These are phyloP conservation scores for Hemisphaericaspora xylofermentans DNA, from an alignment of 1,139 yeast genomes.

Conservation along the genomic window DNA sequence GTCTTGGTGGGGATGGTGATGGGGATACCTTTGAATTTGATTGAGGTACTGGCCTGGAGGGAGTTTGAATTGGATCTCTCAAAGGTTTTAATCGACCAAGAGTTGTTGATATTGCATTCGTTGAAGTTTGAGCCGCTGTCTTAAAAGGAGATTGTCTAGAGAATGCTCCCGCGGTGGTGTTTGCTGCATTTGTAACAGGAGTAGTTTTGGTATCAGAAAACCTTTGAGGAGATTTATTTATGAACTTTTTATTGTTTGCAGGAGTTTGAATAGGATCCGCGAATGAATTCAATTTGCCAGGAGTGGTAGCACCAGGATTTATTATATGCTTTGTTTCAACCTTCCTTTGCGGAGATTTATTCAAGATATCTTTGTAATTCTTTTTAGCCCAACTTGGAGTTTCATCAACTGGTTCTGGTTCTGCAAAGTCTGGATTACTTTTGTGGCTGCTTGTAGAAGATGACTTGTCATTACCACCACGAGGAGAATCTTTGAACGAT, in stretches of 20 bases:
- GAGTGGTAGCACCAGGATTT: slow-evolving; percentile 6
- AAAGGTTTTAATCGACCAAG: slow-evolving; percentile 14
- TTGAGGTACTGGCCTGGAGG: slow-evolving; percentile 9
- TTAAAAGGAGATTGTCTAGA: too few species aligned
- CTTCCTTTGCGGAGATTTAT: slow-evolving; percentile 15
- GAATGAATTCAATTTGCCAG: slow-evolving; percentile 6
- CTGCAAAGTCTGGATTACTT: slow-evolving; percentile 16
- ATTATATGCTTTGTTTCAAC: neutral
- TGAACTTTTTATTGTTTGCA: too few species aligned
- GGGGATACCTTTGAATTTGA: neutral
- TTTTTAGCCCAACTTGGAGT: slow-evolving; percentile 26
- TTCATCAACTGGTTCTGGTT: slow-evolving; percentile 13
- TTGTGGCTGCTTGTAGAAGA: slow-evolving; percentile 18
- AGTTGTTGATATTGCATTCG: neutral
- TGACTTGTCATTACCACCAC: slow-evolving; percentile 21
- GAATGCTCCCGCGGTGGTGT: too few species aligned
- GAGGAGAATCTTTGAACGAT: slow-evolving; percentile 37
- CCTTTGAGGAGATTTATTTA: too few species aligned
- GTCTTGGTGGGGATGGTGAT: slow-evolving; percentile 15
- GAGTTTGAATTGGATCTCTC: slow-evolving; percentile 16
- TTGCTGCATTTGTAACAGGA: too few species aligned
- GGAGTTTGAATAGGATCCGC: slow-evolving; percentile 4
- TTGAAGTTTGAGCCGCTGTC: slow-evolving; percentile 1
- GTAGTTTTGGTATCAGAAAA: too few species aligned
- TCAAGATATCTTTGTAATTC: slow-evolving; percentile 18